Evolutionary conservation across 139 green algal genomes (phyloP).

Genomic region (Micractinium sp.): DNA sequence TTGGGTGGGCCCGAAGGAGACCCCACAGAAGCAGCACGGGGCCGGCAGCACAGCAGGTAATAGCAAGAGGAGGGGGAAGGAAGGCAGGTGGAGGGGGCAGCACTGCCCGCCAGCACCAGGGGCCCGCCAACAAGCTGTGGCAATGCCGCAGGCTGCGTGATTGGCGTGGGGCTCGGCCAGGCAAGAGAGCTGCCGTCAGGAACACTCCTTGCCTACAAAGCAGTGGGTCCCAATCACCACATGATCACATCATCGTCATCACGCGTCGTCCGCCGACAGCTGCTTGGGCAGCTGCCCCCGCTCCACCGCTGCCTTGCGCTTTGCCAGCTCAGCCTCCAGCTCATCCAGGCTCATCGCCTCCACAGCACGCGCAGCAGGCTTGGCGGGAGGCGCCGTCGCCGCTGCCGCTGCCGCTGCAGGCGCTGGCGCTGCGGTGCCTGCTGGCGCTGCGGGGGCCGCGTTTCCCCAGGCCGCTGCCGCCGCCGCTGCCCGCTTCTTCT

Average conservation of each 20-base stretch:
- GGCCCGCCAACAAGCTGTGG: too few relatives aligned
- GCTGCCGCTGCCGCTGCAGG: not conserved
- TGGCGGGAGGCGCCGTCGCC: not conserved
- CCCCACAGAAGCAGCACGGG: too few relatives aligned
- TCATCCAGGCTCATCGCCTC: slow-evolving; percentile 69
- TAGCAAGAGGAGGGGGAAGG: too few relatives aligned
- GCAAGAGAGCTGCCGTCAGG: too few relatives aligned
- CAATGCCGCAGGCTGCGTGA: too few relatives aligned
- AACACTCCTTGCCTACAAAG: not conserved
- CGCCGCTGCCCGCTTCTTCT: slow-evolving; percentile 75
- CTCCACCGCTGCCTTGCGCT: slow-evolving; percentile 36
- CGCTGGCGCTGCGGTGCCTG: not conserved
- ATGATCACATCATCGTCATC: not conserved
- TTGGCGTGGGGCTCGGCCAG: not conserved
- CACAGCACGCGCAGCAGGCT: slow-evolving; percentile 35
- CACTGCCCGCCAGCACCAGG: not conserved
- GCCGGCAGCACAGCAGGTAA: too few relatives aligned
- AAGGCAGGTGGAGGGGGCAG: not conserved
- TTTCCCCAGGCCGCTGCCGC: slow-evolving; percentile 81
- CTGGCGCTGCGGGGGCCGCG: not conserved
- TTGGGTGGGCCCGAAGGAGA: too few relatives aligned
- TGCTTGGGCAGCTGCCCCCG: slow-evolving; percentile 14
- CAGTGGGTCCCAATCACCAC: not conserved
- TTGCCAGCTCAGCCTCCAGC: slow-evolving; percentile 79
- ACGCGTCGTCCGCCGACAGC: slow-evolving; percentile 23